A percentile compares a stretch with the other conserved stretches of the same genome.
Conservation (phyloP, 2,329 filamentous ascomycete species). For the Apiospora saccharicola region DNA sequence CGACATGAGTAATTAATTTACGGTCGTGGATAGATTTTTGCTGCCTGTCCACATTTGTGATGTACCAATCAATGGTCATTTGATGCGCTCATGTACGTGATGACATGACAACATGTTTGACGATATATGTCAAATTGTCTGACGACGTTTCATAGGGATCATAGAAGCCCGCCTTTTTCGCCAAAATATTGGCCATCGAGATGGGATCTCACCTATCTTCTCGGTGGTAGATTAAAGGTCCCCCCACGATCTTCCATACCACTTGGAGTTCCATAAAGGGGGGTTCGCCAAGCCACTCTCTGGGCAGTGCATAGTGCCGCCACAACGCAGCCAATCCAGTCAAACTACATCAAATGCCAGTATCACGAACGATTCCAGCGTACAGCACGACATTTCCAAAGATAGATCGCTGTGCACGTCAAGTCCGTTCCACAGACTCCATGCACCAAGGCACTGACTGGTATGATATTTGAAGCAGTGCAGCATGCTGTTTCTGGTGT, state of each 20-base stretch:
- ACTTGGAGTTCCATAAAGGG: not conserved
- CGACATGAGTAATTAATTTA: too few species aligned
- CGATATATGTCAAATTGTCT: not conserved
- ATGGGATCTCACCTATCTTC: not conserved
- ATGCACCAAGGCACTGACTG: not conserved
- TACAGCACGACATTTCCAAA: not conserved
- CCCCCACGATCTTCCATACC: not conserved
- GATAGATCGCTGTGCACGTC: not conserved
- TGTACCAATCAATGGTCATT: not conserved
- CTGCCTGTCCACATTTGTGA: too few species aligned
- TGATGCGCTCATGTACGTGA: not conserved
- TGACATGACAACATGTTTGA: not conserved
- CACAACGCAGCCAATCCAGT: not conserved
- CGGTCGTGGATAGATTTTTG: too few species aligned
- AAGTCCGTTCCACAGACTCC: not conserved
- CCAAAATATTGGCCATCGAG: not conserved
- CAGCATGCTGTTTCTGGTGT: not conserved
- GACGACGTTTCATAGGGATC: too few species aligned
- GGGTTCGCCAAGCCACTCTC: not conserved
- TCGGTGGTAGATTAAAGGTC: not conserved
- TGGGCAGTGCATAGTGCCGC: not conserved
- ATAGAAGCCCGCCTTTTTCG: not conserved
- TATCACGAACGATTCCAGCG: not conserved
- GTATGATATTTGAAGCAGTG: not conserved
- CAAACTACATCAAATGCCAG: not conserved